phyloP scores from a whole-genome alignment of 176 grass and related monocot species.

The Bonia amplexicaulis region DNA sequence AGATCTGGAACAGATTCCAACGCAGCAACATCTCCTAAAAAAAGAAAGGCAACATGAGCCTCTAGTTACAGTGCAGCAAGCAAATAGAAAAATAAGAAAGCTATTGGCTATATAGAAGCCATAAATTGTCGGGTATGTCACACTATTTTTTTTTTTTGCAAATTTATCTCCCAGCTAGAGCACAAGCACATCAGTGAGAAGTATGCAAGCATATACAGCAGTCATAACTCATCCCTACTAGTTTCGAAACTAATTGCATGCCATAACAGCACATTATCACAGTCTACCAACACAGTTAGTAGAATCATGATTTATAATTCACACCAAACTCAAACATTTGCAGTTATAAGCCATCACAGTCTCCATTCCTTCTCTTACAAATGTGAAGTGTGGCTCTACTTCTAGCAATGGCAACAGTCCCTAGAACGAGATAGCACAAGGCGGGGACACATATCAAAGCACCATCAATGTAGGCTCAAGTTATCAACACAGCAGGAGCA shows the following conservation, averaged over 20 bases:
- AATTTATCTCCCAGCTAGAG: neutral
- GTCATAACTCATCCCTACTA: neutral
- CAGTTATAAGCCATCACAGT: neutral
- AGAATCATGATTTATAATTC: neutral
- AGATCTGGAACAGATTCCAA: slow-evolving; percentile 96
- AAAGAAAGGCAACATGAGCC: slow-evolving; percentile 9
- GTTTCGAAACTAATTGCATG: neutral
- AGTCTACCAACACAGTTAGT: neutral
- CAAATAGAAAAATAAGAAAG: too few species aligned
- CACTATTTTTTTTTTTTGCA: neutral
- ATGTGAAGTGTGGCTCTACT: neutral
- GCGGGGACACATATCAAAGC: neutral
- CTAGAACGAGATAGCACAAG: neutral
- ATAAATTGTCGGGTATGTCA: neutral
- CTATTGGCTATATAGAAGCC: neutral
- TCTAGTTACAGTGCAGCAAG: slow-evolving; percentile 4
- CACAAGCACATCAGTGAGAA: neutral
- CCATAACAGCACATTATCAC: neutral
- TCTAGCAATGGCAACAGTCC: neutral
- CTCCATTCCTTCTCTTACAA: neutral
- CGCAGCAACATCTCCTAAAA: slow-evolving; percentile 41
- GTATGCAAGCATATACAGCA: neutral
- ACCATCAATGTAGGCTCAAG: neutral
- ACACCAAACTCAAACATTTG: neutral
- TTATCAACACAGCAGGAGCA: neutral